Evolutionary conservation across 805 yeast species (phyloP).

Genomic region (Metschnikowia cubensis): DNA sequence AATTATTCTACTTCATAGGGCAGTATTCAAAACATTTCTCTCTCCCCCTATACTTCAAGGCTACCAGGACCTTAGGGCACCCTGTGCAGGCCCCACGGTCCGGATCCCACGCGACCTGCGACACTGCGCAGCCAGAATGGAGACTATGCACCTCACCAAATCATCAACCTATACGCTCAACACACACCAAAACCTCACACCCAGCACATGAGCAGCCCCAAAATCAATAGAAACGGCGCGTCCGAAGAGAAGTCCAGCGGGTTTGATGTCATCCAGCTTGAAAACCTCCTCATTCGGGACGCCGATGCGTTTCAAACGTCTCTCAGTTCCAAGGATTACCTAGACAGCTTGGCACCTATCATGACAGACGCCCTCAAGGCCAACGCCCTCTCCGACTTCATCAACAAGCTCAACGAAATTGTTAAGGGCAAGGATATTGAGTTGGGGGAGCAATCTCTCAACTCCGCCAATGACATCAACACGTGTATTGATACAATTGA

Average conservation of each 20-base stretch:
- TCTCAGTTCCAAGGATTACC: slow-evolving; percentile 58
- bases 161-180: not conserved
- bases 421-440: slow-evolving; percentile 61
- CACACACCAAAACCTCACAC: not conserved
- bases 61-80: not conserved
- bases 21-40: not conserved
- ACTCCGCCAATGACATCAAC: slow-evolving; percentile 53
- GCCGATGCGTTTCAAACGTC: slow-evolving; percentile 45
- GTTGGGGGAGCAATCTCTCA: slow-evolving; percentile 57
- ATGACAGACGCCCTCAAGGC: slow-evolving; percentile 58
- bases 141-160: not conserved
- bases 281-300: slow-evolving; percentile 36
- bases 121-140: slow-evolving; percentile 1
- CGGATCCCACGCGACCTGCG: not conserved
- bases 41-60: not conserved
- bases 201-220: slow-evolving; percentile 1
- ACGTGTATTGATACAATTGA: slow-evolving; percentile 61
- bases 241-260: not conserved
- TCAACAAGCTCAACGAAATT: slow-evolving; percentile 51
- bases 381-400: slow-evolving; percentile 52
- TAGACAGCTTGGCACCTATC: slow-evolving; percentile 77
- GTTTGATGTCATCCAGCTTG: slow-evolving; percentile 30
- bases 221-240: not conserved
- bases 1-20: no score
- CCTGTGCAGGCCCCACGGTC: not conserved